A percentile compares a stretch with the other conserved stretches of the same genome.
These are phyloP conservation scores for Curvularia lunata DNA, from an alignment of 2,329 filamentous ascomycete species.

Conservation along the genomic window DNA sequence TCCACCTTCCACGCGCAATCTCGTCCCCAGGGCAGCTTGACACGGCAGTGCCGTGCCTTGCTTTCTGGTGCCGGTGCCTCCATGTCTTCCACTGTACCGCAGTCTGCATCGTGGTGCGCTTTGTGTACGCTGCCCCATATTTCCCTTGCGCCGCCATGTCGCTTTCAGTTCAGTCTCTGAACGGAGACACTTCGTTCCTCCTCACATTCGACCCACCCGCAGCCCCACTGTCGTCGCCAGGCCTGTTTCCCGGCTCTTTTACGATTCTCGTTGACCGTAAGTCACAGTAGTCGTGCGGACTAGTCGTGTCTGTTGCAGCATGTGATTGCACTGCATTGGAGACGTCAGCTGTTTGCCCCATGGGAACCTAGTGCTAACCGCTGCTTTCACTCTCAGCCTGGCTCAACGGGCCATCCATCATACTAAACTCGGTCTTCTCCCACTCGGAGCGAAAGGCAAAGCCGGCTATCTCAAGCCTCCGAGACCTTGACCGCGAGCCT, in stretches of 20 bases:
- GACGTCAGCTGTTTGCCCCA: not conserved
- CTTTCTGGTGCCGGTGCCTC: not conserved
- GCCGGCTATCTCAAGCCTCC: slow-evolving; percentile 64
- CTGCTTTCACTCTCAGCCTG: slow-evolving; percentile 54
- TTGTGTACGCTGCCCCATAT: slow-evolving; percentile 7
- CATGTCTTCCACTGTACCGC: slow-evolving; percentile 6
- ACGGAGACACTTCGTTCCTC: slow-evolving; percentile 69
- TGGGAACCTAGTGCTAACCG: slow-evolving; percentile 8
- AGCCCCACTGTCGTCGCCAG: slow-evolving; percentile 49
- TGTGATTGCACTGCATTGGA: not conserved
- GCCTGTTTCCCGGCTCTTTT: slow-evolving; percentile 59
- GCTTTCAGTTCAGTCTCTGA: slow-evolving; percentile 67
- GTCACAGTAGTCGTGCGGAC: not conserved
- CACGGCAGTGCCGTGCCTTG: slow-evolving; percentile 6
- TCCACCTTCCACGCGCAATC: slow-evolving; percentile 15
- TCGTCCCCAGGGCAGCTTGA: slow-evolving; percentile 19
- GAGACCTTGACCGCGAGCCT: slow-evolving; percentile 59
- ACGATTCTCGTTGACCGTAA: slow-evolving; percentile 70
- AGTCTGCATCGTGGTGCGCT: slow-evolving; percentile 5
- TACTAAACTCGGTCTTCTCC: slow-evolving; percentile 67
- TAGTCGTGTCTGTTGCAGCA: not conserved
- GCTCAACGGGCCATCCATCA: slow-evolving; percentile 66
- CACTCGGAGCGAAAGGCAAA: slow-evolving; percentile 62
- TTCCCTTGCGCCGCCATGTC: slow-evolving; percentile 58
- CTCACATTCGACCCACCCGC: slow-evolving; percentile 65